Conservation (phyloP, 2,329 filamentous ascomycete genomes). For the Akanthomyces muscarius region DNA sequence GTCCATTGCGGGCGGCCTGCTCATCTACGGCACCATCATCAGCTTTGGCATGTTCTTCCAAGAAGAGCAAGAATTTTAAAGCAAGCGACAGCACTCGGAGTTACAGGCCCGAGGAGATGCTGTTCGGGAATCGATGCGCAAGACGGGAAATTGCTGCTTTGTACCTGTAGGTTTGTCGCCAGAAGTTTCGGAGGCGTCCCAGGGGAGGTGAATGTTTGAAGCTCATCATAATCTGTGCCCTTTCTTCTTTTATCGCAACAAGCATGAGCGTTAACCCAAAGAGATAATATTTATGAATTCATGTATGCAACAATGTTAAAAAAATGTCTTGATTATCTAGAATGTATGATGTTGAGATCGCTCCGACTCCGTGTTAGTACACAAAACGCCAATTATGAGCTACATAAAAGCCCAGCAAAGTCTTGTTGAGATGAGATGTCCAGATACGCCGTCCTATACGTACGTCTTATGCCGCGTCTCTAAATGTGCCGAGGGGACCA, state of each 20-base stretch:
- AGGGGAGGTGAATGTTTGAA: neutral
- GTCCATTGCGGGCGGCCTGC: conserved; percentile 84
- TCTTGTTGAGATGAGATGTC: neutral
- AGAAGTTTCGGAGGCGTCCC: neutral
- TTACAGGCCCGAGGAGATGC: neutral
- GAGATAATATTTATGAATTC: conserved; percentile 9
- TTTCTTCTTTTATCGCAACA: neutral
- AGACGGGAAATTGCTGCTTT: neutral
- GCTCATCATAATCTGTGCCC: neutral
- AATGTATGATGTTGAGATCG: conserved; percentile 11
- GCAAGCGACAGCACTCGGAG: no score
- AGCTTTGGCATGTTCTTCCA: conserved; percentile 98
- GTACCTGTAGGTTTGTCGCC: conserved; percentile 4
- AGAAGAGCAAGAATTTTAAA: conserved; percentile 90
- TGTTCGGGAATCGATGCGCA: neutral
- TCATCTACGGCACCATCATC: conserved; percentile 98
- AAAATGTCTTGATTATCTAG: neutral
- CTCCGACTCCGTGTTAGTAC: neutral
- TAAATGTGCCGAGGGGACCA: conserved; percentile 51
- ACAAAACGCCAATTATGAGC: neutral
- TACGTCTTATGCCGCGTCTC: conserved; percentile 28
- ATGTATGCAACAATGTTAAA: conserved; percentile 1
- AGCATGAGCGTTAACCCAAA: conserved; percentile 14
- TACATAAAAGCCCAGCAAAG: neutral
- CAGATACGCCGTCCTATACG: neutral